Percentiles rank a stretch among this genome's conserved stretches.
Evolutionary conservation across 768 basidiomycete genomes (phyloP).

Genomic region (Hericium alpestre): DNA sequence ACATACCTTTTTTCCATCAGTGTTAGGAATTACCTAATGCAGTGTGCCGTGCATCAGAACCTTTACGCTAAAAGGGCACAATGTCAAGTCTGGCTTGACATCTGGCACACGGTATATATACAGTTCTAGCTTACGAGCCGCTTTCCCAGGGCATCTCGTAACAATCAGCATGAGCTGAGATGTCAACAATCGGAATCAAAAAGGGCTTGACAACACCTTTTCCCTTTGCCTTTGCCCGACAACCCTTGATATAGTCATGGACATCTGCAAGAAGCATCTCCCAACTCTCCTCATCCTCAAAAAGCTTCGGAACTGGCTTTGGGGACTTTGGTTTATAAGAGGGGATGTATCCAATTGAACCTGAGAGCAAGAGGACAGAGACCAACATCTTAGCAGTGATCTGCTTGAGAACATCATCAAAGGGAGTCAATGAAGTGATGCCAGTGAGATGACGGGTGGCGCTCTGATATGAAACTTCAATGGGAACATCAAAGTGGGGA

Average conservation of each 20-base stretch:
- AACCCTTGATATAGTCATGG: background rate
- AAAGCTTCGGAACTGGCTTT: constrained; percentile 14
- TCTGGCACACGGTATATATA: too few species aligned
- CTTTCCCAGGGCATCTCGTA: too few species aligned
- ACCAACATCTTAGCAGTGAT: background rate
- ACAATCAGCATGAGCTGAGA: background rate
- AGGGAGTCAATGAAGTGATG: background rate
- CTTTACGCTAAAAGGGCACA: too few species aligned
- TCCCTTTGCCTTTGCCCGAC: background rate
- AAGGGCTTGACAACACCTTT: background rate
- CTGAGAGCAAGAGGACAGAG: background rate
- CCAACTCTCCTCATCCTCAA: constrained; percentile 10
- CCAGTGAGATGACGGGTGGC: background rate
- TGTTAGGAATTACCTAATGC: too few species aligned
- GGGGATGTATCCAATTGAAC: constrained; percentile 10
- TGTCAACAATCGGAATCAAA: background rate
- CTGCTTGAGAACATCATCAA: background rate
- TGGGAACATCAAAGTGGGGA: background rate
- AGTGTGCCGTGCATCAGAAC: too few species aligned
- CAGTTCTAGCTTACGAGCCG: too few species aligned
- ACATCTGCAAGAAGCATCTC: constrained; percentile 10
- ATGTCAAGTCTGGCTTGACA: too few species aligned
- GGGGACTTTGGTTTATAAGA: constrained; percentile 11
- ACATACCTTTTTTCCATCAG: background rate
- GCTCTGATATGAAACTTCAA: background rate